Conservation (phyloP, 305 asterid species). For the Rubia tinctorum region DNA sequence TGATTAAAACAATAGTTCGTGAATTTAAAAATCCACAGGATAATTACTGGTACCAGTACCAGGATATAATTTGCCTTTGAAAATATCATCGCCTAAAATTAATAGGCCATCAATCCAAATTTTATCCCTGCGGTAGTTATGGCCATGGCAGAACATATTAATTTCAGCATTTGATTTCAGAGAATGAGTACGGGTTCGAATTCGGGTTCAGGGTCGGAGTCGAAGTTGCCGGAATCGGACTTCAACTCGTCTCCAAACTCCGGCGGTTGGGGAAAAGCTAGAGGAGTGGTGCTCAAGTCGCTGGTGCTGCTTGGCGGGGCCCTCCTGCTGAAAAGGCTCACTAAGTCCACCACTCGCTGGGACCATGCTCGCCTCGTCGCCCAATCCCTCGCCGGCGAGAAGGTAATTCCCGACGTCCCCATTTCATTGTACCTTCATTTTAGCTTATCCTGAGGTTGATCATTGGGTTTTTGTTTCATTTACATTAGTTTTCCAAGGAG, state of each 20-base stretch:
- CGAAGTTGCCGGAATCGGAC: conserved; percentile 47
- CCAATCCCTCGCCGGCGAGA: conserved; percentile 88
- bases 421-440: not conserved
- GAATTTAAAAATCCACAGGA: no score
- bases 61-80: no score
- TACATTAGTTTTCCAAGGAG: conserved; percentile 71
- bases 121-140: no score
- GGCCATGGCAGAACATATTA: conserved; percentile 3
- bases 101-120: no score
- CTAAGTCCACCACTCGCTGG: conserved; percentile 98
- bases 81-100: no score
- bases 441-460: not conserved
- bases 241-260: conserved; percentile 43
- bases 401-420: conserved; percentile 33
- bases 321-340: conserved; percentile 70
- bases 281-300: conserved; percentile 74
- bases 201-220: conserved; percentile 42
- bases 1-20: no score
- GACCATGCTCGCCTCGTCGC: conserved; percentile 95
- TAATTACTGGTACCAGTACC: no score
- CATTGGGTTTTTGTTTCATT: not conserved
- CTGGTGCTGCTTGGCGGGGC: conserved; percentile 88
- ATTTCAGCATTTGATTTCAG: not conserved
- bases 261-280: conserved; percentile 76
- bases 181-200: conserved; percentile 37